A percentile compares a stretch with the other conserved stretches of the same genome.
These are phyloP conservation scores for Avicennia marina DNA, from an alignment of 257 asterid genomes.

Conservation along the genomic window DNA sequence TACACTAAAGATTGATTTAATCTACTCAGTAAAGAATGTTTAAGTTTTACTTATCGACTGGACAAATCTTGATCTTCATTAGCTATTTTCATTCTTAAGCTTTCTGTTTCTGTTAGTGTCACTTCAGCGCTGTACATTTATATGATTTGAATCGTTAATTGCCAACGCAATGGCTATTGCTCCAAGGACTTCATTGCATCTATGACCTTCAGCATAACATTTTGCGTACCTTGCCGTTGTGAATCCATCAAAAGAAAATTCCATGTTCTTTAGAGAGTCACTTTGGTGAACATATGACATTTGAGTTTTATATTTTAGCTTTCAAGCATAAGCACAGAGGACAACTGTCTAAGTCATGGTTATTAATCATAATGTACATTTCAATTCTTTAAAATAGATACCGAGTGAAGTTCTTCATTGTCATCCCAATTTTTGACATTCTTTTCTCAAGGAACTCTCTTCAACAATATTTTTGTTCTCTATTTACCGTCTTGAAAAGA, in stretches of 20 bases:
- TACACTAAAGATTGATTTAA: background rate
- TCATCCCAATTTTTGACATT: conserved; percentile 10
- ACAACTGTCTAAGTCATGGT: no score
- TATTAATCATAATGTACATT: no score
- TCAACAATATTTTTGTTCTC: conserved; percentile 11
- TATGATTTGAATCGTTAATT: background rate
- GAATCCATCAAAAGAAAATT: no score
- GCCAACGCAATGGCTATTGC: no score
- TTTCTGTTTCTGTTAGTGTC: background rate
- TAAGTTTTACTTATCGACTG: background rate
- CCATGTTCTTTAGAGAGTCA: no score
- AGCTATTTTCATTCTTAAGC: background rate
- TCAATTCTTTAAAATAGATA: background rate
- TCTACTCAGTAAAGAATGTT: background rate
- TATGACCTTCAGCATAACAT: no score
- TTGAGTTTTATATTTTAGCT: no score
- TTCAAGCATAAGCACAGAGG: no score
- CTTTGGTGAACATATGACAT: no score
- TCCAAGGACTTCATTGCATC: no score
- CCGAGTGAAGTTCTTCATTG: background rate
- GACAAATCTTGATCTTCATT: conserved; percentile 6
- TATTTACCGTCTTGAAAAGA: conserved; percentile 11
- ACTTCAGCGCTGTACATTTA: background rate
- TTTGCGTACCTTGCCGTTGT: no score
- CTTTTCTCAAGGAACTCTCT: background rate